These are phyloP conservation scores for Gypsophila paniculata DNA, from an alignment of 179 eudicot genomes.

Conservation along the genomic window DNA sequence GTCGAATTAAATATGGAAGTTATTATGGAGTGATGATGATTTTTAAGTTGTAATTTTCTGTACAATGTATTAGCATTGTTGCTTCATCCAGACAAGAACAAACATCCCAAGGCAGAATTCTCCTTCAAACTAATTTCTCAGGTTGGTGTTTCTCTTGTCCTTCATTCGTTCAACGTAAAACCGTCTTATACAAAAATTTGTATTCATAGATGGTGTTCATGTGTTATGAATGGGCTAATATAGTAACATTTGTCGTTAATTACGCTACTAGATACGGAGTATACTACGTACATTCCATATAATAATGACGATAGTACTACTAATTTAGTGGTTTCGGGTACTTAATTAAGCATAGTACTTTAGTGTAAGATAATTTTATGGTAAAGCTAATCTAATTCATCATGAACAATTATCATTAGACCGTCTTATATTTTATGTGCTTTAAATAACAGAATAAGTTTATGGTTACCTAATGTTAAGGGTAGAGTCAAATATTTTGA, in stretches of 20 bases:
- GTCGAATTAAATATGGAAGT: neutral
- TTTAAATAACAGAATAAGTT: neutral
- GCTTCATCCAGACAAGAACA: conserved; percentile 91
- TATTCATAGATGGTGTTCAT: too few relatives aligned
- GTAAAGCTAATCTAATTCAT: neutral
- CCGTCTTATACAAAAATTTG: too few relatives aligned
- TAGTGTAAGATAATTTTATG: too few relatives aligned
- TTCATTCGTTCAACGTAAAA: too few relatives aligned
- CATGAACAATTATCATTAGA: neutral
- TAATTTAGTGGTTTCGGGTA: too few relatives aligned
- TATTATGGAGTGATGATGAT: neutral
- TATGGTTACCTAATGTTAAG: neutral
- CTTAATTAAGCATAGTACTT: too few relatives aligned
- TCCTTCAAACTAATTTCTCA: conserved; percentile 85
- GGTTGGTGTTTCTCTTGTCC: conserved; percentile 29
- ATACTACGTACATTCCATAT: too few relatives aligned
- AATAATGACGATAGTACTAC: too few relatives aligned
- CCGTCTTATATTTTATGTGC: neutral
- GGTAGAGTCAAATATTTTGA: conserved; percentile 12
- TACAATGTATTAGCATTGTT: conserved; percentile 45
- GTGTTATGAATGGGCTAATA: too few relatives aligned
- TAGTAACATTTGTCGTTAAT: too few relatives aligned
- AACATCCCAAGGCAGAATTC: conserved; percentile 73
- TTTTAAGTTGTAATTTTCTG: neutral
- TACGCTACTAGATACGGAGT: too few relatives aligned